phyloP scores from a whole-genome alignment of 2,329 filamentous ascomycete genomes.

The Aquanectria penicillioides region DNA sequence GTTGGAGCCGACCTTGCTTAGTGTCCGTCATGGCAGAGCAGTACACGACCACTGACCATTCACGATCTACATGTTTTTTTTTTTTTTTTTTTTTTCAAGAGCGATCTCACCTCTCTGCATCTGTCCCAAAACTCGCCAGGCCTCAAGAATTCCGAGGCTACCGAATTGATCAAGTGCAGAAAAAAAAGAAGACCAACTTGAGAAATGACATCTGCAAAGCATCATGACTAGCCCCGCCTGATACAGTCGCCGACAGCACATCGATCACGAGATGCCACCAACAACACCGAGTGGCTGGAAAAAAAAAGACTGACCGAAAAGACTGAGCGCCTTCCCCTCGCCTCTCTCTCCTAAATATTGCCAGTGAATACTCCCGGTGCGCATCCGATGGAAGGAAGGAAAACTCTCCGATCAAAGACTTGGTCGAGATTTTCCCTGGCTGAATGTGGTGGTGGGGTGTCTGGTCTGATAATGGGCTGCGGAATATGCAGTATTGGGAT shows the following conservation, averaged over 20 bases:
- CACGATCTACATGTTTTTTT: not conserved
- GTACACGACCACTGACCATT: conserved; percentile 10
- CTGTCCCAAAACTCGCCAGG: not conserved
- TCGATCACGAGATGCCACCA: not conserved
- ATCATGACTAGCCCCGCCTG: too few relatives aligned
- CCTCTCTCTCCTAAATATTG: not conserved
- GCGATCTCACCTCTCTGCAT: not conserved
- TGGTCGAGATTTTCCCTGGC: not conserved
- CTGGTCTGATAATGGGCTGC: not conserved
- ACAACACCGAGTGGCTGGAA: not conserved
- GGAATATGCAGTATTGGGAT: not conserved
- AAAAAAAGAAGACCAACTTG: not conserved
- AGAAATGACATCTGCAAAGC: too few relatives aligned
- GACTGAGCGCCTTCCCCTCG: not conserved
- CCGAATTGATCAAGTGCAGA: not conserved
- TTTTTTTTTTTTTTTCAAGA: not conserved
- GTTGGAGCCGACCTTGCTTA: conserved; percentile 9
- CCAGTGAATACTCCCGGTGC: not conserved
- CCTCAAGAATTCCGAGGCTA: not conserved
- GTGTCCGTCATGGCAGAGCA: conserved; percentile 14
- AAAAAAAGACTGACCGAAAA: conserved; percentile 1
- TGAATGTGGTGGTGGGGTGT: not conserved
- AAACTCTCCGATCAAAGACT: not conserved
- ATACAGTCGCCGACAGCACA: too few relatives aligned
- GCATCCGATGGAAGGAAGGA: not conserved